Evolutionary conservation across 179 eudicot species (phyloP).

Genomic region (Spergularia azorica): DNA sequence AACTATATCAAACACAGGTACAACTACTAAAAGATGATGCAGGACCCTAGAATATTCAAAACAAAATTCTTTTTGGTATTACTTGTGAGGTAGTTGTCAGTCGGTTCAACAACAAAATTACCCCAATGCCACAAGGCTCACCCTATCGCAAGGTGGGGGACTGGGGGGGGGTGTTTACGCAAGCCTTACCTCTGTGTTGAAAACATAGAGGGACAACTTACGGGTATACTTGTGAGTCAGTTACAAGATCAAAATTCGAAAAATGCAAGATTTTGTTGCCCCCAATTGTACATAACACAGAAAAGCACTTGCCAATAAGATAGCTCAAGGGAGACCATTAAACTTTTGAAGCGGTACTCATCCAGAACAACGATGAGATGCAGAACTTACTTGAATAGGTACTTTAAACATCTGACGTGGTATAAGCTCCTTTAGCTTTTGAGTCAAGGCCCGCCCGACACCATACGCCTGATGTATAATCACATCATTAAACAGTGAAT

Average conservation of each 20-base stretch:
- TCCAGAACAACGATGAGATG: not conserved
- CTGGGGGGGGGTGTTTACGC: too few species aligned
- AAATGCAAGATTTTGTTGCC: not conserved
- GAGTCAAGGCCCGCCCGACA: conserved; percentile 94
- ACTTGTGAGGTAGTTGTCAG: too few species aligned
- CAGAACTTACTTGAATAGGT: conserved; percentile 79
- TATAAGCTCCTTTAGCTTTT: conserved; percentile 92
- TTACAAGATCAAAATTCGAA: not conserved
- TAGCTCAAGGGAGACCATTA: not conserved
- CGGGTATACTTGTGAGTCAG: not conserved
- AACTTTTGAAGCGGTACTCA: not conserved
- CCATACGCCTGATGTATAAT: conserved; percentile 64
- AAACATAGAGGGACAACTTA: too few species aligned
- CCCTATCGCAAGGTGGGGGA: too few species aligned
- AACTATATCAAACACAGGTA: too few species aligned
- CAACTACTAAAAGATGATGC: too few species aligned
- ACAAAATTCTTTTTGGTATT: not conserved
- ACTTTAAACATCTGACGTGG: conserved; percentile 99
- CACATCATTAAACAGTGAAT: not conserved
- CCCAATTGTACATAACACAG: not conserved
- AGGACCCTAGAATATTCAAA: too few species aligned
- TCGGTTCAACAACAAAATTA: too few species aligned
- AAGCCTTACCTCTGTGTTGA: too few species aligned
- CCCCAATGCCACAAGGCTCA: too few species aligned
- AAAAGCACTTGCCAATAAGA: conserved; percentile 5